Percentiles rank a stretch among this genome's conserved stretches.
These are phyloP conservation scores for Huntiella moniliformis DNA, from an alignment of 2,329 filamentous ascomycete genomes.

Conservation along the genomic window DNA sequence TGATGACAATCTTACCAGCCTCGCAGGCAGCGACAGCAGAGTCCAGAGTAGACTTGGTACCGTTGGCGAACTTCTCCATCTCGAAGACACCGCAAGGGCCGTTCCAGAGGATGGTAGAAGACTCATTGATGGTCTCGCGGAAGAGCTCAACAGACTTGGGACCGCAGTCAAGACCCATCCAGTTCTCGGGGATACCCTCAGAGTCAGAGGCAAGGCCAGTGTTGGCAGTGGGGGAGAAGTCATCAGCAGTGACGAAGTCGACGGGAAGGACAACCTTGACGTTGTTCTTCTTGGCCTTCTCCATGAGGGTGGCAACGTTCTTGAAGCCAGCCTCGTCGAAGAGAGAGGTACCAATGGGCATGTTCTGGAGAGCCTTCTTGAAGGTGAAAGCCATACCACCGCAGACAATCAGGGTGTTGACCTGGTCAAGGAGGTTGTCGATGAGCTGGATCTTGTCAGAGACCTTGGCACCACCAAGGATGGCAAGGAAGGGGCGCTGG, in stretches of 20 bases:
- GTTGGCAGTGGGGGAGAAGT: conserved; percentile 73
- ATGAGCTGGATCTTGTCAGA: conserved; percentile 99
- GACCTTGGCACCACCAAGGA: conserved; percentile 94
- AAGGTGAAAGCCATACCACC: conserved; percentile 99
- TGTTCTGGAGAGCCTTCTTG: conserved; percentile 91
- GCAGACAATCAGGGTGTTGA: conserved; percentile 90
- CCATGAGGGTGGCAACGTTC: conserved; percentile 69
- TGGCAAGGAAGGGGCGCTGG: conserved; percentile 90
- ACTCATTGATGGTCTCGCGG: conserved; percentile 67
- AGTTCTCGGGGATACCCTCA: conserved; percentile 78
- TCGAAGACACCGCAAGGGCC: conserved; percentile 95
- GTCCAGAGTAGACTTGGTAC: conserved; percentile 82
- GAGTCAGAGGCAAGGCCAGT: conserved; percentile 67
- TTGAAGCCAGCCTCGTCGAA: conserved; percentile 90
- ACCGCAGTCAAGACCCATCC: conserved; percentile 94
- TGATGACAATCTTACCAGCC: conserved; percentile 88
- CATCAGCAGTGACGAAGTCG: conserved; percentile 92
- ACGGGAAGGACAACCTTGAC: conserved; percentile 89
- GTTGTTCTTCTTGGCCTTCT: conserved; percentile 92
- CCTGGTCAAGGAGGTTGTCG: conserved; percentile 95
- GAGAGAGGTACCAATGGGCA: conserved; percentile 76
- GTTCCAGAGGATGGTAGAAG: conserved; percentile 98
- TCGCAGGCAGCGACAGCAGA: conserved; percentile 66
- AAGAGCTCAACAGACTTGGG: conserved; percentile 74
- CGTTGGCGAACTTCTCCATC: conserved; percentile 81